Evolutionary conservation across 2,329 filamentous ascomycete species (phyloP).

Genomic region (Monilinia polystroma): DNA sequence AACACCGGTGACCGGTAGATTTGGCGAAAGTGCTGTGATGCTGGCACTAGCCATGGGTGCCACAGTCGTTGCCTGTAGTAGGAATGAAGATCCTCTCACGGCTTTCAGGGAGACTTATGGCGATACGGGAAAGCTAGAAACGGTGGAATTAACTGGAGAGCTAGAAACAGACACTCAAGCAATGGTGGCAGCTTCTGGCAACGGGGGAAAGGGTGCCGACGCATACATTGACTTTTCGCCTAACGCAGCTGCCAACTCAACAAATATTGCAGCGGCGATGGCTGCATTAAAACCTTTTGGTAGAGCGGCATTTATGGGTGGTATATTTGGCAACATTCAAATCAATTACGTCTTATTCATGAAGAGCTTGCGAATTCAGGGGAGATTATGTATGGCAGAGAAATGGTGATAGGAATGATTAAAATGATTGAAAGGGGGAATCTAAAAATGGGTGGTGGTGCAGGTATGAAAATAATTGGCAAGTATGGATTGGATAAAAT

Average conservation of each 20-base stretch:
- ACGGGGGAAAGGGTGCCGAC: constrained; percentile 23
- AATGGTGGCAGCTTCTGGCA: constrained; percentile 18
- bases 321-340: constrained; percentile 24
- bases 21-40: constrained; percentile 46
- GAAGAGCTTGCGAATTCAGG: constrained; percentile 22
- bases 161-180: constrained; percentile 14
- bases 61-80: constrained; percentile 50
- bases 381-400: constrained; percentile 24
- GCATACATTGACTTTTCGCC: constrained; percentile 29
- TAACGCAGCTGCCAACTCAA: constrained; percentile 19
- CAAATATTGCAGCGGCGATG: constrained; percentile 23
- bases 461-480: constrained; percentile 19
- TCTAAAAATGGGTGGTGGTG: constrained; percentile 25
- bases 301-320: constrained; percentile 24
- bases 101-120: not conserved
- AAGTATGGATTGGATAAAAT: constrained; percentile 25
- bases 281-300: constrained; percentile 22
- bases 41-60: constrained; percentile 50
- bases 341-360: constrained; percentile 23
- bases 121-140: constrained; percentile 1
- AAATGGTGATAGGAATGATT: constrained; percentile 22
- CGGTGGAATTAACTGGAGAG: constrained; percentile 22
- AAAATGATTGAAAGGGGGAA: constrained; percentile 27
- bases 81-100: constrained; percentile 43
- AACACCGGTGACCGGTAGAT: constrained; percentile 48